Base-by-base conservation (phyloP, 2,329 filamentous ascomycete genomes). In the Pseudocercospora ulei region DNA sequence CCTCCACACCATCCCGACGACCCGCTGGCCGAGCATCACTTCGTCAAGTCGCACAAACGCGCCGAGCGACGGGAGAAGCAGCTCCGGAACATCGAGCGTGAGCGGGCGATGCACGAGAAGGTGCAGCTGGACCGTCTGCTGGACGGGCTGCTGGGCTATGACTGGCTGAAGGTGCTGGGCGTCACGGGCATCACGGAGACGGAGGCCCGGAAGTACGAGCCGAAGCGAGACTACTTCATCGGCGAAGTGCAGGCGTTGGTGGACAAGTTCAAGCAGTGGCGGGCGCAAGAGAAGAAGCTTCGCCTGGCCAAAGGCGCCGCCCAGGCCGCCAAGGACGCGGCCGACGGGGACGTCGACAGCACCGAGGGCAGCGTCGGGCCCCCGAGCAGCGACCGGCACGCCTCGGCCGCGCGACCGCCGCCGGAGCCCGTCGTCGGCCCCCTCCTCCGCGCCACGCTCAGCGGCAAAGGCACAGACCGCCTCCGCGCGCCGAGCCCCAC, bases 131-230 rank as follows among this genome's bases (percentile, higher is more conserved):
- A 80, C 45, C 67, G 75, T 5, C 63, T 80, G 9, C 70, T 95
- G 4, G 85, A 90, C 38, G 85, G 85, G 11, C 71, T 98, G 1
- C 81, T 85, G 58, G 83, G 88, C 2, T 84, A 82, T 41, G 90
- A 96, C 61, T 98, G 90, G 90, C 69, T 95, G 40, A 79, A 82
- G 45, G 75, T 87, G 3, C 86, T 98, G 77, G 90, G 88, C 16
- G 80, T 96, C 20, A 88, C 78, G 48, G 84, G 73, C 23, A 65
- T 92, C 23, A 92, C 85, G 0, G 87, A 95, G 56, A 77, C 76
- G 13, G 83, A 84, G 55, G 88, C 84, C 63, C 90, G 82, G 60
- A 74, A 80, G 18, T 95, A 85, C 61, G 85, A 94, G 61, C 78
- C 81, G 2, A 90, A 90, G 45, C 75, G 90, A 17, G 72, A 79